A percentile compares a stretch with the other conserved stretches of the same genome.
Conservation (phyloP, 257 asterid species). For the Nicotiana paniculata region DNA sequence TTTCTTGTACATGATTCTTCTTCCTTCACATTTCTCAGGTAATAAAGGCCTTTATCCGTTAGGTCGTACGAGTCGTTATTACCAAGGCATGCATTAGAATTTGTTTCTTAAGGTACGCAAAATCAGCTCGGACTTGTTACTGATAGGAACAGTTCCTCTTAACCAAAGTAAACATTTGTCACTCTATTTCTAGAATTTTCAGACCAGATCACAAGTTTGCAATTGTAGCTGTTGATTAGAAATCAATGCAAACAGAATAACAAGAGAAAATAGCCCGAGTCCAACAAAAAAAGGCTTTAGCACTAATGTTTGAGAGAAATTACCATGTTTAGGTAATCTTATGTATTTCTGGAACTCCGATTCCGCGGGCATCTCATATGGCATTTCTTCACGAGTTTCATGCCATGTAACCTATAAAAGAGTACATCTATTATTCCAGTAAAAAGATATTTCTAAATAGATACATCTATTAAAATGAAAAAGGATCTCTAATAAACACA, state of each 20-base stretch:
- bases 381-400: slow-evolving; percentile 60
- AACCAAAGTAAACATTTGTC: not conserved
- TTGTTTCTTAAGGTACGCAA: too few relatives aligned
- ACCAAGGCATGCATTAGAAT: too few relatives aligned
- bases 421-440: not conserved
- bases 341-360: slow-evolving; percentile 64
- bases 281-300: not conserved
- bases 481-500: not conserved
- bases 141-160: not conserved
- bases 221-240: not conserved
- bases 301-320: not conserved
- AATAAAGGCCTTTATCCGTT: too few relatives aligned
- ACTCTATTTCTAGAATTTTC: not conserved
- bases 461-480: not conserved
- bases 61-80: too few relatives aligned
- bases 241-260: not conserved
- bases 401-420: slow-evolving; percentile 30
- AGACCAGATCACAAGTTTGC: not conserved
- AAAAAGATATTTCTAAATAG: not conserved
- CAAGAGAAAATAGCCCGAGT: not conserved
- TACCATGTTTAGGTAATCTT: slow-evolving; percentile 46
- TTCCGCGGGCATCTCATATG: slow-evolving; percentile 51
- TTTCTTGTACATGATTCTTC: too few relatives aligned
- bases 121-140: not conserved
- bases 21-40: too few relatives aligned